These are phyloP conservation scores for Sporothrix variecibatus DNA, from an alignment of 2,329 filamentous ascomycete species.

Conservation along the genomic window DNA sequence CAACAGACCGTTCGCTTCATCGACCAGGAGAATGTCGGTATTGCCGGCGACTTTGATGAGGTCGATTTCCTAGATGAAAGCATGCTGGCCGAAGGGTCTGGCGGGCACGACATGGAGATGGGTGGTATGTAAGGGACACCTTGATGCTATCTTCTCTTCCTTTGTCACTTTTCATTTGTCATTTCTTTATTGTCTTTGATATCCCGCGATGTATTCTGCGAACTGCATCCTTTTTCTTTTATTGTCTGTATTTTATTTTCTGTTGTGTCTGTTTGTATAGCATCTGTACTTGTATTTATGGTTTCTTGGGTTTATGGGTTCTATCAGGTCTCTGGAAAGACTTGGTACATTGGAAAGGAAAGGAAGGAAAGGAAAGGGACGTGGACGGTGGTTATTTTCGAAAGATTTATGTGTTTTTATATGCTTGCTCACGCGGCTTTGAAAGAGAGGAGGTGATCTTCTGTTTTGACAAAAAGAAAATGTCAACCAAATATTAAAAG, in stretches of 20 bases:
- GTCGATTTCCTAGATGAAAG: conserved; percentile 62
- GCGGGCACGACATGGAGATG: conserved; percentile 45
- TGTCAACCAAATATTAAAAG: neutral
- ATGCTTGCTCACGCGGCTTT: neutral
- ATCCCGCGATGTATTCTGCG: conserved; percentile 8
- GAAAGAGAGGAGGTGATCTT: conserved; percentile 14
- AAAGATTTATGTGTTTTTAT: neutral
- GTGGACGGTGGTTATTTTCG: neutral
- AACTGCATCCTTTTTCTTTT: neutral
- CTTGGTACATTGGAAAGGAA: neutral
- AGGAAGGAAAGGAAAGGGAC: neutral
- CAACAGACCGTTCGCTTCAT: conserved; percentile 33
- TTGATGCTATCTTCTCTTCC: neutral
- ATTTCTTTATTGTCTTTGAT: conserved; percentile 18
- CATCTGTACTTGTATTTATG: conserved; percentile 11
- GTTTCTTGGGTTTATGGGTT: neutral
- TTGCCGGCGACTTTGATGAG: conserved; percentile 66
- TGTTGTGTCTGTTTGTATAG: neutral
- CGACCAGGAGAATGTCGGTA: conserved; percentile 52
- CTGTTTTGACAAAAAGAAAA: neutral
- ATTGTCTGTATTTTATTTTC: neutral
- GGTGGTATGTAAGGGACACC: conserved; percentile 33
- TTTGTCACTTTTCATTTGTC: neutral
- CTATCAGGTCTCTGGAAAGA: neutral
- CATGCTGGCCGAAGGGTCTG: conserved; percentile 27